Conservation (phyloP, 345 rosid species). For the Salix suchowensis region DNA sequence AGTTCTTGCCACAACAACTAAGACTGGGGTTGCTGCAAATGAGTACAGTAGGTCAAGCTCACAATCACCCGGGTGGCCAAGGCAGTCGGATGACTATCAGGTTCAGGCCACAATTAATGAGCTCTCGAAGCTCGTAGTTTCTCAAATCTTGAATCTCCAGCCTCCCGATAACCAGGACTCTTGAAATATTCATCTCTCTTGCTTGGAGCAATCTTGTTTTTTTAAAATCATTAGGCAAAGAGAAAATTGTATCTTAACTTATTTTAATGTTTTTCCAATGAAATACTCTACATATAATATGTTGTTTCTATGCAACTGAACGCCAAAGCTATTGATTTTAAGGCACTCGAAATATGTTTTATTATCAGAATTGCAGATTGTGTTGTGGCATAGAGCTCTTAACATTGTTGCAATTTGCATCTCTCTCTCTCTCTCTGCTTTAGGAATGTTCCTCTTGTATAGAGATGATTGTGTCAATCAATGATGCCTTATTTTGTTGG, state of each 20-base stretch:
- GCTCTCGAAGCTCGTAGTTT: constrained; percentile 71
- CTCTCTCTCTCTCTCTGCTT: neutral
- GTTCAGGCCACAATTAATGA: constrained; percentile 78
- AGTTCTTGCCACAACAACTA: constrained; percentile 59
- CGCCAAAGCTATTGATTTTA: too few relatives aligned
- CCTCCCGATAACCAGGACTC: constrained; percentile 51
- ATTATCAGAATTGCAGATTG: neutral
- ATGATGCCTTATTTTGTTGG: neutral
- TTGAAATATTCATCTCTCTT: constrained; percentile 22
- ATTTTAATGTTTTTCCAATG: neutral
- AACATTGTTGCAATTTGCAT: neutral
- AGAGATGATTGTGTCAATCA: neutral
- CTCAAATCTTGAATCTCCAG: constrained; percentile 73
- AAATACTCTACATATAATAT: neutral
- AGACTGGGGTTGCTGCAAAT: constrained; percentile 70
- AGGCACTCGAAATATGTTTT: too few relatives aligned
- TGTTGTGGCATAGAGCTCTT: neutral
- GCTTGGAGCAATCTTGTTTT: neutral
- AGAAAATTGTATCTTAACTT: neutral
- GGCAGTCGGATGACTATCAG: constrained; percentile 55
- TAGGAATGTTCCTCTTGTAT: neutral
- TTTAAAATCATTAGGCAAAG: neutral
- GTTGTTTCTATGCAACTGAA: neutral
- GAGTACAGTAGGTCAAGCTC: constrained; percentile 58
- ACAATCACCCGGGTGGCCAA: constrained; percentile 49